These are phyloP conservation scores for Plasmopara halstedii DNA, from an alignment of 352 stramenopile species.

Conservation along the genomic window DNA sequence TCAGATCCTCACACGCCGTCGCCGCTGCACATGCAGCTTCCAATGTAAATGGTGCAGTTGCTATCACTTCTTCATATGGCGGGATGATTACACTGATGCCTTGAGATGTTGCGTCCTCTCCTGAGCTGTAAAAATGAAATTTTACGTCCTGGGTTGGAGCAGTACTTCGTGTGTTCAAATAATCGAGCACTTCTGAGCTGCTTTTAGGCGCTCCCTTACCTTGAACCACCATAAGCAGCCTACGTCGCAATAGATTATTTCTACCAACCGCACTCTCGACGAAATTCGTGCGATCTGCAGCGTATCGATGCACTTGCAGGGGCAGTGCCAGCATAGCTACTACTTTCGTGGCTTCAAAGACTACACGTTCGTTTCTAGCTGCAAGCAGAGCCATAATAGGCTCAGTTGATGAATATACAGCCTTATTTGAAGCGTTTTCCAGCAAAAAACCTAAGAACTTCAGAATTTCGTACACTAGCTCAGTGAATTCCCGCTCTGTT, in stretches of 20 bases:
- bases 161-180: constrained; percentile 22
- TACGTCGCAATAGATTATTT: constrained; percentile 38
- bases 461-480: constrained; percentile 60
- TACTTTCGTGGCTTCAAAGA: constrained; percentile 62
- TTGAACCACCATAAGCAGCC: constrained; percentile 49
- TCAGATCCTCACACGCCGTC: constrained; percentile 45
- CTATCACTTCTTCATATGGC: constrained; percentile 20
- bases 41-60: constrained; percentile 4
- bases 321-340: constrained; percentile 65
- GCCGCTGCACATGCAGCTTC: constrained; percentile 31
- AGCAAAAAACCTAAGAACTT: constrained; percentile 69
- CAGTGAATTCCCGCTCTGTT: constrained; percentile 36
- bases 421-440: constrained; percentile 77
- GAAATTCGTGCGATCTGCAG: constrained; percentile 42
- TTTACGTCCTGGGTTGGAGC: constrained; percentile 3
- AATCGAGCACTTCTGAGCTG: constrained; percentile 63
- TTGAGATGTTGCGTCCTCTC: constrained; percentile 13
- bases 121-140: constrained; percentile 72
- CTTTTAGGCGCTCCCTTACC: constrained; percentile 33
- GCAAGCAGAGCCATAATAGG: constrained; percentile 39
- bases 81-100: constrained; percentile 41
- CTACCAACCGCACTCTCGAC: constrained; percentile 30
- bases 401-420: constrained; percentile 56
- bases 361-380: constrained; percentile 60
- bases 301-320: constrained; percentile 59